Conservation (phyloP, 441 rosid genomes). For the Arabidopsis lyrata region DNA sequence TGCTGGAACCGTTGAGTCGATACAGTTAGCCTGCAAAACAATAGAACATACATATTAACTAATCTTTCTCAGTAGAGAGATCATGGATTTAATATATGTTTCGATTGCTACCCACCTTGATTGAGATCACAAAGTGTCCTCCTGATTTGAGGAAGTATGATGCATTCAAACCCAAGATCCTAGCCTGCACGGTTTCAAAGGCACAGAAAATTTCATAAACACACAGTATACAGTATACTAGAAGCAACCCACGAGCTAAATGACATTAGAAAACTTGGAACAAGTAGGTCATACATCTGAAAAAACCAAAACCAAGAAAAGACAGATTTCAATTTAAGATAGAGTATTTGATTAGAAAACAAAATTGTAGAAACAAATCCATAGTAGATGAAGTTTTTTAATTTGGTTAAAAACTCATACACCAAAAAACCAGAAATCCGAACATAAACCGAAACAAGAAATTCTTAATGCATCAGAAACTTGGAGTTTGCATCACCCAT, state of each 20-base stretch:
- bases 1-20: constrained; percentile 93
- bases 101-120: constrained; percentile 67
- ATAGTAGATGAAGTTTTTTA: background rate
- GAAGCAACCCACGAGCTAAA: background rate
- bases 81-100: background rate
- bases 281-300: background rate
- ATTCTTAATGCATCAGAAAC: constrained; percentile 70
- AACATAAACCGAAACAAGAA: background rate
- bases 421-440: background rate
- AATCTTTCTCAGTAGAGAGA: background rate
- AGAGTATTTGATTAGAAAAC: background rate
- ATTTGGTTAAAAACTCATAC: background rate
- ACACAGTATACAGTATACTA: background rate
- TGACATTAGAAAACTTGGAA: background rate
- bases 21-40: constrained; percentile 76
- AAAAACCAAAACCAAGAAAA: background rate
- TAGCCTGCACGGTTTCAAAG: constrained; percentile 65
- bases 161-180: constrained; percentile 90
- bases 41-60: background rate
- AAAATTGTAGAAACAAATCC: background rate
- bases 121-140: constrained; percentile 97
- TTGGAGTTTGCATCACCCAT: constrained; percentile 76
- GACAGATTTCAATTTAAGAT: background rate
- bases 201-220: background rate
- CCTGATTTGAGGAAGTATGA: constrained; percentile 83